phyloP scores from a whole-genome alignment of 2,329 filamentous ascomycete genomes.

The Aspergillus bombycis region DNA sequence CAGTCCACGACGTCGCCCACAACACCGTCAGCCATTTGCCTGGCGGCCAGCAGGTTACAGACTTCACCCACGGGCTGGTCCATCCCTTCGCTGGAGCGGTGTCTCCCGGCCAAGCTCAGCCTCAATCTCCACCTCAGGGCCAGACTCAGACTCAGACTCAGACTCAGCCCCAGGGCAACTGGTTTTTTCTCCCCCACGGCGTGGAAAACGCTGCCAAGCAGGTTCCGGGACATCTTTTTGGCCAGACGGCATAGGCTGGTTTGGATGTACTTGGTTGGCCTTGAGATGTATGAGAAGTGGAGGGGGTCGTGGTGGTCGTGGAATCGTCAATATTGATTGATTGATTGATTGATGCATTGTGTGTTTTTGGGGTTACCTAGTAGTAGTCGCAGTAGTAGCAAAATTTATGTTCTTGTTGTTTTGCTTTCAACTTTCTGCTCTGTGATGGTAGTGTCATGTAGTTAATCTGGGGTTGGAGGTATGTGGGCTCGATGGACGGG shows the following conservation, averaged over 20 bases:
- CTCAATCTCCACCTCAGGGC: neutral
- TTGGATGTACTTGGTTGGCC: neutral
- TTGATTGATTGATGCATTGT: no score
- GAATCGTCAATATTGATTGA: neutral
- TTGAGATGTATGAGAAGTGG: neutral
- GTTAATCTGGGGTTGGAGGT: no score
- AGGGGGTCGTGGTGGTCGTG: neutral
- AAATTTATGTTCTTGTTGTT: no score
- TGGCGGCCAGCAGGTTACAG: neutral
- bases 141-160: neutral
- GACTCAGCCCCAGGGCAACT: neutral
- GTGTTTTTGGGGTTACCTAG: no score
- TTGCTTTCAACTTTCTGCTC: no score
- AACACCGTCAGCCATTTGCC: neutral
- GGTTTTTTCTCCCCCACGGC: neutral
- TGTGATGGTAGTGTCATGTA: no score
- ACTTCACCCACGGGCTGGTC: neutral
- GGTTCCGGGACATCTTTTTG: slow-evolving; percentile 1
- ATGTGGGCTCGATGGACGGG: no score
- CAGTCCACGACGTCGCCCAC: neutral
- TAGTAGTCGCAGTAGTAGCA: no score
- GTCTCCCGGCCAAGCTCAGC: neutral
- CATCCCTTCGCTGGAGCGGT: neutral
- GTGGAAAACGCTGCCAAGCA: neutral
- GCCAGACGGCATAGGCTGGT: neutral